Percentiles rank a stretch among this genome's conserved stretches.
Evolutionary conservation across 805 yeast species (phyloP).

Genomic region (Candida caryicola): DNA sequence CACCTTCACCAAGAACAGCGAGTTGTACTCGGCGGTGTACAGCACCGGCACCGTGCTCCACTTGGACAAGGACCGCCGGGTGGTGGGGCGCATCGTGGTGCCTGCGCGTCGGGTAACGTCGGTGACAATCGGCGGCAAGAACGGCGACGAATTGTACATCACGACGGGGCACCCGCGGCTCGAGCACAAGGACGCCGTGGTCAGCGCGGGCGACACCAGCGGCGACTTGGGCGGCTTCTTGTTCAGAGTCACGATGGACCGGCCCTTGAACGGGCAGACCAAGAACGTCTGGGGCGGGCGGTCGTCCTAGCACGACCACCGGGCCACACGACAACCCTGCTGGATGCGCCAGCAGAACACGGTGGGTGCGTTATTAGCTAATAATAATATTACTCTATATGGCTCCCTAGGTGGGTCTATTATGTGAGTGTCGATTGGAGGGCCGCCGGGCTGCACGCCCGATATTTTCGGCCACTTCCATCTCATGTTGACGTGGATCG

Average conservation of each 20-base stretch:
- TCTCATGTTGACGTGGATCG: no score
- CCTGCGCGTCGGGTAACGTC: constrained; percentile 67
- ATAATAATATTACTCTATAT: no score
- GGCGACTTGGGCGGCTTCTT: constrained; percentile 64
- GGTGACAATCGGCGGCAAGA: constrained; percentile 55
- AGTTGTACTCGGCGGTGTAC: constrained; percentile 68
- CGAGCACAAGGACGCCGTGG: constrained; percentile 31
- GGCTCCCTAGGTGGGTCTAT: no score
- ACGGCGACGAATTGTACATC: constrained; percentile 57
- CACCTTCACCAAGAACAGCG: constrained; percentile 51
- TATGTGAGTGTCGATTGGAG: no score
- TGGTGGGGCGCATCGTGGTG: constrained; percentile 45
- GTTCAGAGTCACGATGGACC: constrained; percentile 43
- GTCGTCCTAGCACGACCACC: no score
- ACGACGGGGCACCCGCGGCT: constrained; percentile 60
- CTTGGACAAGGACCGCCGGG: constrained; percentile 46
- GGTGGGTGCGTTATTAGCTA: no score
- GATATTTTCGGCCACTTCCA: no score
- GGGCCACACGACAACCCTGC: no score
- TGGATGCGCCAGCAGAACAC: no score
- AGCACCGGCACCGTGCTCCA: constrained; percentile 56
- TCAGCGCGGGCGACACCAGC: constrained; percentile 20
- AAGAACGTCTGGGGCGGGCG: constrained; percentile 33
- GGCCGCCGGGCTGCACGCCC: no score
- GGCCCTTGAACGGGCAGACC: constrained; percentile 25